Evolutionary conservation across 1,139 yeast genomes (phyloP), one percentile per base, ranked within the genome.

Genomic region (Saccharomyces uvarum): DNA sequence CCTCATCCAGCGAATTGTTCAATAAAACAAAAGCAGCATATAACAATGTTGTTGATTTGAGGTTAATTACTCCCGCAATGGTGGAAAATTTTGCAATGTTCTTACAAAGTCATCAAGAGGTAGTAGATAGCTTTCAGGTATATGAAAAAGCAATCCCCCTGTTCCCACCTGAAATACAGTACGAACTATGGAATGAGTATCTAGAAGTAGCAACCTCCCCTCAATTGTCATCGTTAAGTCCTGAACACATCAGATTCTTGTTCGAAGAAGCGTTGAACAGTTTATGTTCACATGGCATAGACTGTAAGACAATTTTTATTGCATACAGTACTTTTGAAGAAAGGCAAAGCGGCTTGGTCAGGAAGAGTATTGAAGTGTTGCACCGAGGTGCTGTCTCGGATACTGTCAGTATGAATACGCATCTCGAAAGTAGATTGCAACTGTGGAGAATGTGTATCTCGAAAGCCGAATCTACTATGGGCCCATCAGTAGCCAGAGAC

Each of bases 101-200:
- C 58, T 69, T 86, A 32, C 84, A 82, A 58, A 79, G 76, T 5
- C 72, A 77, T 57, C 65, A 74, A 1, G 73, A 75, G 51, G 44
- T 47, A 4, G 83, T 80, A 55, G 78, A 78, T 55, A 74, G 87
- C 14, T 84, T 84, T 63, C 75, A 77, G 51, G 76, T 86, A 0
- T 88, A 81, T 67, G 96, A 89, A 64, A 71, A 79, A 13, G 95
- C 91, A 0, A 67, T 88, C 29, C 75, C 72, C 7, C 63, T 79
- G 14, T 90, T 90, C 67, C 73, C 76, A 8, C 84, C 83, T 59
- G 83, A 86, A 0, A 75, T 78, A 3, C 83, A 84, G 14, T 84
- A 78, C 63, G 89, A 88, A 61, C 75, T 90, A 29, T 88, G 95
- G 93, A 81, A 79, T 56, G 72, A 80, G 9, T 90, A 89, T 67